These are phyloP conservation scores for Lenwebbia sp. DNA, from an alignment of 345 rosid species.

Conservation along the genomic window DNA sequence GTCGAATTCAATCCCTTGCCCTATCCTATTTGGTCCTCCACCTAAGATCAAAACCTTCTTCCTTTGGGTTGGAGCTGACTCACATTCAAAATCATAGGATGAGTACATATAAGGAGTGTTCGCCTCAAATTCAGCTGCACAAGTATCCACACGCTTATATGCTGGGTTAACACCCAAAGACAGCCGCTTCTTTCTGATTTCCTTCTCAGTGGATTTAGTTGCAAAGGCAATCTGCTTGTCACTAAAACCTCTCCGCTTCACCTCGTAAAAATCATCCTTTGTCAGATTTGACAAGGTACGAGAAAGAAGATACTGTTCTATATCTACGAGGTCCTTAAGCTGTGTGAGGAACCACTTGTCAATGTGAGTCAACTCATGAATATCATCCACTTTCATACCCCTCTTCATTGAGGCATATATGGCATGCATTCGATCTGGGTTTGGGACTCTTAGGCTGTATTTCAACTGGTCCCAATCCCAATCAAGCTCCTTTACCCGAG, in stretches of 20 bases:
- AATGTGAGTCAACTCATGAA: conserved; percentile 66
- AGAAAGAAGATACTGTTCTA: conserved; percentile 74
- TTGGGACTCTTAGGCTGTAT: conserved; percentile 84
- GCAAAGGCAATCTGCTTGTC: conserved; percentile 95
- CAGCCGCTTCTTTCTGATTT: conserved; percentile 55
- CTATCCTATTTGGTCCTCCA: conserved; percentile 98
- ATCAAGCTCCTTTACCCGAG: conserved; percentile 51
- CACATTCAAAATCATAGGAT: conserved; percentile 88
- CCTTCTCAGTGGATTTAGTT: conserved; percentile 76
- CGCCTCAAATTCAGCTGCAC: conserved; percentile 99
- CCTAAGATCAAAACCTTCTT: conserved; percentile 92
- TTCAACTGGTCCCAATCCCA: conserved; percentile 94
- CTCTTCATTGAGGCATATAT: conserved; percentile 94
- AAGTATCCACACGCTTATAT: conserved; percentile 92
- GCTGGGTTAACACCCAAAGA: conserved; percentile 72
- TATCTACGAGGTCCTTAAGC: conserved; percentile 78
- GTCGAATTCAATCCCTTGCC: conserved; percentile 97
- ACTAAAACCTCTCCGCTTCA: conserved; percentile 81
- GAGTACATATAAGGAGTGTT: conserved; percentile 96
- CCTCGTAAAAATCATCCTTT: conserved; percentile 72
- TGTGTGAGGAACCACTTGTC: conserved; percentile 97
- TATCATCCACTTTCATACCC: conserved; percentile 86
- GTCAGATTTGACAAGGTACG: conserved; percentile 46
- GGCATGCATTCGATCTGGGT: conserved; percentile 75
- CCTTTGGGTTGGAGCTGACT: conserved; percentile 69